Percentiles rank a stretch among this genome's conserved stretches.
phyloP scores from a whole-genome alignment of 1,284 basidiomycete species.

The Sporisorium graminicola region DNA sequence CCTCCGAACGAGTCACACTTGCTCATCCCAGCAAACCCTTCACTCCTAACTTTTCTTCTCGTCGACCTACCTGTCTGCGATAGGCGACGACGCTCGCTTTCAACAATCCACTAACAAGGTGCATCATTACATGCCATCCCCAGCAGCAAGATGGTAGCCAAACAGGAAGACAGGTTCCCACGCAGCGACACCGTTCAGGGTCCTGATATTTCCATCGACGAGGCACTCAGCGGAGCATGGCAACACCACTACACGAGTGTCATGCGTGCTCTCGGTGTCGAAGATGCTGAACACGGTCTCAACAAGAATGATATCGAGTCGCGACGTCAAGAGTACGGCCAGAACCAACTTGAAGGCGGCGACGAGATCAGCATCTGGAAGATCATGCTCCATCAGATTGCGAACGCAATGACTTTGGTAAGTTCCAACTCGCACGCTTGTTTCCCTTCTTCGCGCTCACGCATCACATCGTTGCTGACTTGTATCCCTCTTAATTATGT shows the following conservation, averaged over 20 bases:
- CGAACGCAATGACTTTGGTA: constrained; percentile 68
- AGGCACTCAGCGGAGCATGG: constrained; percentile 39
- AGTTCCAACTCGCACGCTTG: constrained; percentile 8
- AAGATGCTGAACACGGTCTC: constrained; percentile 56
- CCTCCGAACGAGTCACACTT: neutral
- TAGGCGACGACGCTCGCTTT: constrained; percentile 26
- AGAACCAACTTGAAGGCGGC: constrained; percentile 64
- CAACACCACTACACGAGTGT: constrained; percentile 52
- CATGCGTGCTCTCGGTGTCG: constrained; percentile 42
- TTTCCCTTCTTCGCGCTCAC: neutral
- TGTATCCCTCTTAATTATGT: neutral
- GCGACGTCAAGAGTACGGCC: constrained; percentile 57
- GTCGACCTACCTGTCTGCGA: constrained; percentile 46
- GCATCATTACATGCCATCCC: neutral
- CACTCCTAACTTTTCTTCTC: neutral
- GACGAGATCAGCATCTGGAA: constrained; percentile 59
- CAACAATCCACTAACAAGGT: neutral
- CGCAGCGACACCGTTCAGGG: constrained; percentile 49
- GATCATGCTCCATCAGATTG: constrained; percentile 65
- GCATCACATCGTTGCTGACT: neutral
- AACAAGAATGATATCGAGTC: constrained; percentile 49
- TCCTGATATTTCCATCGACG: constrained; percentile 44
- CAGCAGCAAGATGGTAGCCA: constrained; percentile 32
- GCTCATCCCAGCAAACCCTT: neutral
- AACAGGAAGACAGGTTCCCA: constrained; percentile 45